Evolutionary conservation across 2,329 filamentous ascomycete species (phyloP).

Genomic region (Elsinoe fawcettii): DNA sequence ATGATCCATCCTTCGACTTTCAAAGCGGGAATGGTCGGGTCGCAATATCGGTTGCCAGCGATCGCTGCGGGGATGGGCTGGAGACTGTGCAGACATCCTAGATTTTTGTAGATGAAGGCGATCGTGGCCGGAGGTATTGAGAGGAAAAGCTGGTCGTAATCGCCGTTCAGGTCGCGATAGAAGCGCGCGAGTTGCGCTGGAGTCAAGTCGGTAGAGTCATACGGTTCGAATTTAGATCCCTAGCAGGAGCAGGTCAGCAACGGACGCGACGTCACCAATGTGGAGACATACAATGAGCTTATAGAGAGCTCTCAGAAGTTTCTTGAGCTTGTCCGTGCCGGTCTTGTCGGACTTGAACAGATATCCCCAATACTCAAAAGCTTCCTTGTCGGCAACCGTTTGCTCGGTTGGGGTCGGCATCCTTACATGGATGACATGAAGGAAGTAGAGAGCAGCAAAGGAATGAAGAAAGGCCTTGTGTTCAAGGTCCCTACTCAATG

Average conservation of each 20-base stretch:
- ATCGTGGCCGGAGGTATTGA: constrained; percentile 65
- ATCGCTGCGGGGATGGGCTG: constrained; percentile 52
- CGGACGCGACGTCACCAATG: background rate
- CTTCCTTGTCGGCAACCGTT: constrained; percentile 32
- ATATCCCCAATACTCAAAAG: constrained; percentile 44
- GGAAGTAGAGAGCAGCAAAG: background rate
- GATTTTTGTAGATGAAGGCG: constrained; percentile 84
- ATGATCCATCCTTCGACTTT: constrained; percentile 78
- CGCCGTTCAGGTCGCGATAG: constrained; percentile 41
- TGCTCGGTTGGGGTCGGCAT: constrained; percentile 19
- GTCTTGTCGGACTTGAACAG: constrained; percentile 46
- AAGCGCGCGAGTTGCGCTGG: constrained; percentile 43
- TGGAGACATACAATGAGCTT: constrained; percentile 35
- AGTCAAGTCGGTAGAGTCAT: constrained; percentile 39
- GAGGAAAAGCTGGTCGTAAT: constrained; percentile 61
- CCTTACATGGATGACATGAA: constrained; percentile 1
- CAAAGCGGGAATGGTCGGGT: constrained; percentile 73
- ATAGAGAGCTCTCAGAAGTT: constrained; percentile 40
- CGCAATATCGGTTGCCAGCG: constrained; percentile 58
- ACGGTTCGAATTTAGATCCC: constrained; percentile 33
- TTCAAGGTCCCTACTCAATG: background rate
- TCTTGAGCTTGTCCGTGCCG: constrained; percentile 40
- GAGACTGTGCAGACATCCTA: constrained; percentile 82
- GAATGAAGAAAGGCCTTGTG: background rate
- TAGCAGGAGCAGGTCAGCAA: constrained; percentile 2